These are phyloP conservation scores for Ophiostoma populinum DNA, from an alignment of 2,329 filamentous ascomycete species.

Conservation along the genomic window DNA sequence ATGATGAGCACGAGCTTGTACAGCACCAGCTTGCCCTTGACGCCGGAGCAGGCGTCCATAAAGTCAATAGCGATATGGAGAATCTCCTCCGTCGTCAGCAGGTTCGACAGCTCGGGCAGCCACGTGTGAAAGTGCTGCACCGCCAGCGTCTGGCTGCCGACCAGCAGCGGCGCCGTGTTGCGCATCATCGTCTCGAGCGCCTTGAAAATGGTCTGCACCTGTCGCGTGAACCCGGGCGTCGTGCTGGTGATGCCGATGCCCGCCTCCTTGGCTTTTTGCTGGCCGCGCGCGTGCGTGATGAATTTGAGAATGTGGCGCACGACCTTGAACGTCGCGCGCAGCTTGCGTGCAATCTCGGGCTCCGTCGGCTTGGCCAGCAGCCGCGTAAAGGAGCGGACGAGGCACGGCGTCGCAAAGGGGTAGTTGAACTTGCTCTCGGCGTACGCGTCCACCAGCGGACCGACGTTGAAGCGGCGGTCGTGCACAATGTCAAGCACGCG, in stretches of 20 bases:
- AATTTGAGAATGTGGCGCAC: constrained; percentile 87
- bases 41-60: constrained; percentile 72
- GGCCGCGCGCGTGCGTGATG: constrained; percentile 72
- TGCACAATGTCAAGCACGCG: constrained; percentile 85
- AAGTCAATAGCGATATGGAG: constrained; percentile 84
- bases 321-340: constrained; percentile 88
- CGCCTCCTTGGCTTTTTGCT: constrained; percentile 77
- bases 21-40: constrained; percentile 78
- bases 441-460: constrained; percentile 81
- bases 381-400: constrained; percentile 73
- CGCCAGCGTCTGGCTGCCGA: constrained; percentile 86
- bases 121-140: constrained; percentile 95
- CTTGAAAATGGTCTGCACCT: constrained; percentile 76
- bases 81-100: constrained; percentile 69
- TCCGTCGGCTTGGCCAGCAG: constrained; percentile 72
- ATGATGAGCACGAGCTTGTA: constrained; percentile 89
- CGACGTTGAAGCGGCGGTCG: constrained; percentile 82
- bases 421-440: constrained; percentile 81
- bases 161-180: constrained; percentile 65
- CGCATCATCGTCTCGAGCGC: constrained; percentile 80
- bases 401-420: constrained; percentile 74
- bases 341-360: constrained; percentile 62
- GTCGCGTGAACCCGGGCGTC: constrained; percentile 57
- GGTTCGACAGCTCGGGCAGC: constrained; percentile 73
- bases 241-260: constrained; percentile 68